Conservation (phyloP, 2,329 filamentous ascomycete genomes). For the Trichophyton rubrum region DNA sequence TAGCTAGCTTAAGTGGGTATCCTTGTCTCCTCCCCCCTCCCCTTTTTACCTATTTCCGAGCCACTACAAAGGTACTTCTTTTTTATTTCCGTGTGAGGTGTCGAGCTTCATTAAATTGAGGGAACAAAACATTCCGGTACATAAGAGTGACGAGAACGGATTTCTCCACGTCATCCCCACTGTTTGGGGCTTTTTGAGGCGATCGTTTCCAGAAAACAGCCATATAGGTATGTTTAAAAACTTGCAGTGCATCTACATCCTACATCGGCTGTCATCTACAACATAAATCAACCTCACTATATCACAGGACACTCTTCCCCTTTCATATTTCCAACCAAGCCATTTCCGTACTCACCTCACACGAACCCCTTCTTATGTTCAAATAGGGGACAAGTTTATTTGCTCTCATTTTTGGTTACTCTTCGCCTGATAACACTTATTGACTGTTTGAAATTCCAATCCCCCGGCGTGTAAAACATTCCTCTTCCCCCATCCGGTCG, state of each 20-base stretch:
- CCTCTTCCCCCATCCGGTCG: neutral
- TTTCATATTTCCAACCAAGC: slow-evolving; percentile 5
- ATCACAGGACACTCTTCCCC: neutral
- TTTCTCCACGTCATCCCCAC: slow-evolving; percentile 10
- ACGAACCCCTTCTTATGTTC: neutral
- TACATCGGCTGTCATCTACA: neutral
- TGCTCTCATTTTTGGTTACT: neutral
- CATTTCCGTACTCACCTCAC: neutral
- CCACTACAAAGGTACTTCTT: neutral
- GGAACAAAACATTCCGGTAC: slow-evolving; percentile 9
- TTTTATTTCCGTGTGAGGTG: slow-evolving; percentile 2
- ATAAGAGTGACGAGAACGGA: slow-evolving; percentile 10
- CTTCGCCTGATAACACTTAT: neutral
- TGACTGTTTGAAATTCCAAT: neutral
- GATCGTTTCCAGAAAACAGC: neutral
- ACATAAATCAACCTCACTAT: slow-evolving; percentile 1
- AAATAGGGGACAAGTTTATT: neutral
- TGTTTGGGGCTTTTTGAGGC: neutral
- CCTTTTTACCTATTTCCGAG: neutral
- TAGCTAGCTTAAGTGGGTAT: neutral
- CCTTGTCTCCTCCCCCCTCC: neutral
- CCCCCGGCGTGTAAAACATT: neutral
- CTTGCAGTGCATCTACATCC: neutral
- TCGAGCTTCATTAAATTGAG: slow-evolving; percentile 1
- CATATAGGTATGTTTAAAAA: neutral